Conservation (phyloP, 257 asterid genomes). For the Sherardia arvensis region DNA sequence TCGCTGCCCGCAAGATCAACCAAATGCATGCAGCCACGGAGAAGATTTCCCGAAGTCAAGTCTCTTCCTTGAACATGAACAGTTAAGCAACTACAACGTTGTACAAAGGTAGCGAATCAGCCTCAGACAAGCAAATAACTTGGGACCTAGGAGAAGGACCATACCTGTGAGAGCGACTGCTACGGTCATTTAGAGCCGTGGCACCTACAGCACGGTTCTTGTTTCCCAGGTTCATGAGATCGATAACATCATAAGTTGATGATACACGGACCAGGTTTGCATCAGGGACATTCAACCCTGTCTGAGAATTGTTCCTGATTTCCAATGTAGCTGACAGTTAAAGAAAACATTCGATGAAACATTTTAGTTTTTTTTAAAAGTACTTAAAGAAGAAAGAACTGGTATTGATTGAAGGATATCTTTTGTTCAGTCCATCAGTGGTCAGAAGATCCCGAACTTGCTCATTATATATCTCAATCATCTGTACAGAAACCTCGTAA, state of each 20-base stretch:
- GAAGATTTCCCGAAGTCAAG: slow-evolving; percentile 60
- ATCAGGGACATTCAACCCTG: slow-evolving; percentile 91
- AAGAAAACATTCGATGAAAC: slow-evolving; percentile 26
- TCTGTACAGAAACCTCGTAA: slow-evolving; percentile 86
- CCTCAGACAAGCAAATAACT: background rate
- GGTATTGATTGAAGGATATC: slow-evolving; percentile 60
- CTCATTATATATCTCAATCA: slow-evolving; percentile 95
- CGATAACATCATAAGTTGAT: slow-evolving; percentile 59
- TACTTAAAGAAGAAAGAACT: slow-evolving; percentile 3
- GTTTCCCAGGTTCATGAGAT: slow-evolving; percentile 79
- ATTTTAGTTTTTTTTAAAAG: background rate
- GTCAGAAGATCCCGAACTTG: slow-evolving; percentile 91
- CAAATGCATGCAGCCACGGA: slow-evolving; percentile 98
- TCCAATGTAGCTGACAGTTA: slow-evolving; percentile 63
- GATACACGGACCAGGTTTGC: slow-evolving; percentile 36
- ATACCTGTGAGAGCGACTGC: slow-evolving; percentile 97
- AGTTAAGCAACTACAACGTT: slow-evolving; percentile 65
- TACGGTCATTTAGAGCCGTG: slow-evolving; percentile 97
- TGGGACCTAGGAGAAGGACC: background rate
- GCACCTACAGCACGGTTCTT: slow-evolving; percentile 89
- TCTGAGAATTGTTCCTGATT: slow-evolving; percentile 83
- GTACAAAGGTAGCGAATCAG: slow-evolving; percentile 3
- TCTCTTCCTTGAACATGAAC: slow-evolving; percentile 95
- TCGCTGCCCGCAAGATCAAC: slow-evolving; percentile 99
- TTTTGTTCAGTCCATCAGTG: slow-evolving; percentile 65